Evolutionary conservation across 805 yeast species (phyloP).

Genomic region (Tetrapisispora namnaoensis): DNA sequence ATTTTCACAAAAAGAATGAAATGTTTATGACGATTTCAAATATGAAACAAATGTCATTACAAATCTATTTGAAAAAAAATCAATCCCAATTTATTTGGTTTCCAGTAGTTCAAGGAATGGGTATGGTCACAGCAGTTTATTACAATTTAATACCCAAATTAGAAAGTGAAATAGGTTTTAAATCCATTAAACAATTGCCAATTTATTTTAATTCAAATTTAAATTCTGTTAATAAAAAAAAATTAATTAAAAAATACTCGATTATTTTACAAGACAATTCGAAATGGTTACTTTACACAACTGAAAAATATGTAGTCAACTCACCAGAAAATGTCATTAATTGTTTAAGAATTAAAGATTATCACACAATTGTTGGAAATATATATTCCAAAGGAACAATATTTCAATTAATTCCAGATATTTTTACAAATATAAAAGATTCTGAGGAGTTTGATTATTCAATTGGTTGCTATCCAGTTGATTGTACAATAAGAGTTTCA

Average conservation of each 20-base stretch:
- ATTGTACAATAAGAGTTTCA: slow-evolving; percentile 21
- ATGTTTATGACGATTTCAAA: slow-evolving; percentile 20
- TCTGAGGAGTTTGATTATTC: slow-evolving; percentile 38
- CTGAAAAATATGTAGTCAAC: slow-evolving; percentile 11
- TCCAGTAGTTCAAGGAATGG: slow-evolving; percentile 75
- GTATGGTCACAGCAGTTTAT: slow-evolving; percentile 62
- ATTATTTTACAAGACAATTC: slow-evolving; percentile 45
- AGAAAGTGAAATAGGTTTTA: slow-evolving; percentile 58
- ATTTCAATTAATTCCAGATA: slow-evolving; percentile 2
- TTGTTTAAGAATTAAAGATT: neutral
- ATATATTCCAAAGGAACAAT: slow-evolving; percentile 1
- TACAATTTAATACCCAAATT: slow-evolving; percentile 44
- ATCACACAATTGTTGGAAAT: neutral
- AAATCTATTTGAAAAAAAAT: slow-evolving; percentile 21
- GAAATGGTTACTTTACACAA: slow-evolving; percentile 53
- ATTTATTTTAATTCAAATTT: slow-evolving; percentile 4
- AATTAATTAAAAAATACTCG: slow-evolving; percentile 44
- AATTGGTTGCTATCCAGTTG: slow-evolving; percentile 51
- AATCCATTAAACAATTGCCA: slow-evolving; percentile 32
- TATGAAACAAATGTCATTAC: slow-evolving; percentile 30
- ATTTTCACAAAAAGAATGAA: slow-evolving; percentile 5
- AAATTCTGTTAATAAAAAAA: slow-evolving; percentile 17
- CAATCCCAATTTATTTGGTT: slow-evolving; percentile 35
- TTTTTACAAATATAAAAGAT: neutral
- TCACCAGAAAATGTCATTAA: neutral